Percentiles rank a stretch among this genome's conserved stretches.
These are phyloP conservation scores for Geotrichum siamense DNA, from an alignment of 1,139 yeast species.

Conservation along the genomic window DNA sequence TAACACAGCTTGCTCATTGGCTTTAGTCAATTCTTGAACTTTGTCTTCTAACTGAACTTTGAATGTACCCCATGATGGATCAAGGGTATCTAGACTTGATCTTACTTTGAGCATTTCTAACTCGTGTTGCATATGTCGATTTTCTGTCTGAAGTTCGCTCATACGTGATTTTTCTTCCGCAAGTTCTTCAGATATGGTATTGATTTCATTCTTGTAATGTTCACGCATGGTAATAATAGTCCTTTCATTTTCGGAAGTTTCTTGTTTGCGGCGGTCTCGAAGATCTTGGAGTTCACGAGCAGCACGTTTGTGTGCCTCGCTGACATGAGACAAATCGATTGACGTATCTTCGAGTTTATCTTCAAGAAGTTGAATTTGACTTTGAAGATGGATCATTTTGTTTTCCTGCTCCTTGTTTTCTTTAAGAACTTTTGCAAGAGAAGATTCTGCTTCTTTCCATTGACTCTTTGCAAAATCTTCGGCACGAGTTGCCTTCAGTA, in stretches of 20 bases:
- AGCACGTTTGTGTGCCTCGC: slow-evolving; percentile 40
- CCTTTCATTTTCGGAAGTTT: slow-evolving; percentile 24
- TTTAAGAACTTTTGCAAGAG: slow-evolving; percentile 50
- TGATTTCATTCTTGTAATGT: slow-evolving; percentile 50
- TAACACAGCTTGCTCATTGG: slow-evolving; percentile 40
- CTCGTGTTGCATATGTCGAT: slow-evolving; percentile 55
- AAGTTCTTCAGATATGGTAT: slow-evolving; percentile 51
- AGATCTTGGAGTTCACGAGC: slow-evolving; percentile 44
- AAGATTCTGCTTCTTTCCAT: slow-evolving; percentile 47
- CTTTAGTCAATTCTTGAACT: slow-evolving; percentile 44
- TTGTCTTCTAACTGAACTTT: slow-evolving; percentile 48
- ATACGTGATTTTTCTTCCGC: slow-evolving; percentile 46
- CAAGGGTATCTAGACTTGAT: slow-evolving; percentile 16
- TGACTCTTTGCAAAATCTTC: slow-evolving; percentile 53
- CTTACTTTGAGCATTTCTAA: slow-evolving; percentile 38
- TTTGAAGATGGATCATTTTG: slow-evolving; percentile 49
- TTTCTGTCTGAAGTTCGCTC: slow-evolving; percentile 50
- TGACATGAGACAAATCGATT: slow-evolving; percentile 48
- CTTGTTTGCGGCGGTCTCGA: slow-evolving; percentile 27
- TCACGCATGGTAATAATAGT: slow-evolving; percentile 33
- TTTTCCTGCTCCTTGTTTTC: slow-evolving; percentile 57
- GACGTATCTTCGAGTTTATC: slow-evolving; percentile 52
- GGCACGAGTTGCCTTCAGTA: slow-evolving; percentile 52
- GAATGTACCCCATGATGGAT: slow-evolving; percentile 36
- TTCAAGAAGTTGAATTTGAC: slow-evolving; percentile 49